phyloP scores from a whole-genome alignment of 805 yeast genomes.

The Cyberlindnera subsufficiens region DNA sequence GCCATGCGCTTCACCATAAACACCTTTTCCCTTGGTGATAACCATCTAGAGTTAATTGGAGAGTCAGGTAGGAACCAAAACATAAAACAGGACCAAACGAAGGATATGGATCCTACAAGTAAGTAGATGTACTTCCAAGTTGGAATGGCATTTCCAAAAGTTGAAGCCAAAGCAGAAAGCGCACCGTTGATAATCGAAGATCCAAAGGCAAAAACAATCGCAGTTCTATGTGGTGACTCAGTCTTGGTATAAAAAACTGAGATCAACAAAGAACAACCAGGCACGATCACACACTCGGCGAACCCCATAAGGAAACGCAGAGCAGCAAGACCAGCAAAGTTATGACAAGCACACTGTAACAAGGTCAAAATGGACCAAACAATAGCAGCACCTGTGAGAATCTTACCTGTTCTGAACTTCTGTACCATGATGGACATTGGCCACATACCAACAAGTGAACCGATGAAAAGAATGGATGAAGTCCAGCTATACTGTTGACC shows the following conservation, averaged over 20 bases:
- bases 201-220: conserved; percentile 38
- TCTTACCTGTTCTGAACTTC: conserved; percentile 20
- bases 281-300: conserved; percentile 33
- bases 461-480: conserved; percentile 35
- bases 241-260: conserved; percentile 33
- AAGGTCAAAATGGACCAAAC: conserved; percentile 18
- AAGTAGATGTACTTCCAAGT: conserved; percentile 49
- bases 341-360: conserved; percentile 29
- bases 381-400: conserved; percentile 18
- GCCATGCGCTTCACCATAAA: conserved; percentile 35
- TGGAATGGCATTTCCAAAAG: conserved; percentile 26
- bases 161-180: conserved; percentile 39
- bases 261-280: conserved; percentile 35
- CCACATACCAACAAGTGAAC: conserved; percentile 37
- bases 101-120: conserved; percentile 43
- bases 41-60: conserved; percentile 43
- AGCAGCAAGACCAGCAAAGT: conserved; percentile 34
- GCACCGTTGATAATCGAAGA: conserved; percentile 21
- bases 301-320: conserved; percentile 42
- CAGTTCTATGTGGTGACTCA: conserved; percentile 39
- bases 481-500: conserved; percentile 37
- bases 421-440: conserved; percentile 26
- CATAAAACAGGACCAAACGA: conserved; percentile 27
- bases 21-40: conserved; percentile 38
- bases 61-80: conserved; percentile 43